Base-by-base conservation (phyloP, 495 filamentous ascomycete species). In the Neohortaea acidophila region DNA sequence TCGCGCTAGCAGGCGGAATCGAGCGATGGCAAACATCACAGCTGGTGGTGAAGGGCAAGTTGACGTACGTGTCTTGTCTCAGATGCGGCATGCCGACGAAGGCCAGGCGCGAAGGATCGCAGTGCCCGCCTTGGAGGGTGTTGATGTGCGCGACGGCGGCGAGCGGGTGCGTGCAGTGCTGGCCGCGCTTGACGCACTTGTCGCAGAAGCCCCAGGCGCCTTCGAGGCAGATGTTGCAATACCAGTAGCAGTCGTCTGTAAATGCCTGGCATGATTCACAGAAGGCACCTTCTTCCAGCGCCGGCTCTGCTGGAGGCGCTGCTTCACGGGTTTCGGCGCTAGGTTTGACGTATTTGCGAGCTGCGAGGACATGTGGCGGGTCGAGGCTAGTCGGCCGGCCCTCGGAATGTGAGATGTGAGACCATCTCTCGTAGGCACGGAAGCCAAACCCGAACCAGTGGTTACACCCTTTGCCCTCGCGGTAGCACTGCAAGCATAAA, bases 131-230 rank as follows among this genome's bases (percentile, higher is more conserved):
- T 7, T 21, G 15, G 33, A 40, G 48, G n/a, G 23, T 43, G 34
- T 15, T 35, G 35, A 66, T 52, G 36, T 65, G 64, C 12, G 68
- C 57, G 17, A 86, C 59, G 2, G 84, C 80, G 1, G 87, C 62
- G 0, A 94, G 60, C 0, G 75, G 61, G 51, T 94, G 85, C 0
- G 73, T 80, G 59, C 85, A 94, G 46, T 72, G 75, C 29, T 64
- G 64, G 10, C 76, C 81, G 55, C 73, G 72, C 31, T 81, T 82
- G 20, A 92, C 81, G 51, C 85, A 94, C 39, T 58, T 52, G 43
- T 78, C 77, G 59, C 85, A 94, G 50, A 81, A 93, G 0, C 85
- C 85, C 85, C 84, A 94, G 50, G 85, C 84, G 19, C 81, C 84
- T 38, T 86, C 77, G 49, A 92, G 91, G 58, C 85, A 94, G 25